Percentiles rank a stretch among this genome's conserved stretches.
Conservation (phyloP, 2,329 filamentous ascomycete species). For the Ascocoryne sarcoides region DNA sequence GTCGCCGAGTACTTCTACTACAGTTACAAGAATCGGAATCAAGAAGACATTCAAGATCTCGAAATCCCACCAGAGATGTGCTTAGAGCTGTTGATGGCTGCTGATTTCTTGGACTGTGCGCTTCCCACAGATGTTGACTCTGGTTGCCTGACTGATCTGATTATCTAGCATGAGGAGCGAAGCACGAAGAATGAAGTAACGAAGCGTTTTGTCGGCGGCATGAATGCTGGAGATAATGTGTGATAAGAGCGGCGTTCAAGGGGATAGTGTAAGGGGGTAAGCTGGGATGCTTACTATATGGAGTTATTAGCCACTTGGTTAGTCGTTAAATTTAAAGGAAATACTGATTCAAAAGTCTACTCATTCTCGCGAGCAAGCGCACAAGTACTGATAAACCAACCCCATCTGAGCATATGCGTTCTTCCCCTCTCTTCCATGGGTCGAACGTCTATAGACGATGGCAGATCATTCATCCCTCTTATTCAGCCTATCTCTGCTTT, state of each 20-base stretch:
- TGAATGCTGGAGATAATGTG: not conserved
- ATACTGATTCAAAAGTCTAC: too few relatives aligned
- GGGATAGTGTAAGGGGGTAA: not conserved
- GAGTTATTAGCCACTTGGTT: too few relatives aligned
- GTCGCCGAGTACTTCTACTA: conserved; percentile 80
- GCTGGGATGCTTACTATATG: too few relatives aligned
- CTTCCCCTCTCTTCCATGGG: conserved; percentile 24
- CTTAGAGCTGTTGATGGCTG: conserved; percentile 67
- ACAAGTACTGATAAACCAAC: too few relatives aligned
- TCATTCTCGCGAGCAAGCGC: too few relatives aligned
- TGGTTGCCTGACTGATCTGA: too few relatives aligned
- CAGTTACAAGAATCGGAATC: conserved; percentile 63
- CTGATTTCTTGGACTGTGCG: conserved; percentile 63
- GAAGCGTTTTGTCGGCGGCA: too few relatives aligned
- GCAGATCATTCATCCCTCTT: conserved; percentile 23
- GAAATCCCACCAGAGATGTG: conserved; percentile 72
- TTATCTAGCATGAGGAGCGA: conserved; percentile 9
- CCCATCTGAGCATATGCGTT: conserved; percentile 32
- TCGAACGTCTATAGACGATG: conserved; percentile 30
- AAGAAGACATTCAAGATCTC: conserved; percentile 69
- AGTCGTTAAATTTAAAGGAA: too few relatives aligned
- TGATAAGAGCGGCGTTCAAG: not conserved
- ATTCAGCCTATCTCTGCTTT: conserved; percentile 17
- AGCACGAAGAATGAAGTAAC: conserved; percentile 4
- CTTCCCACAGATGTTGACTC: conserved; percentile 2